These are phyloP conservation scores for Styphnolobium japonicum DNA, from an alignment of 306 rosid species.

Conservation along the genomic window DNA sequence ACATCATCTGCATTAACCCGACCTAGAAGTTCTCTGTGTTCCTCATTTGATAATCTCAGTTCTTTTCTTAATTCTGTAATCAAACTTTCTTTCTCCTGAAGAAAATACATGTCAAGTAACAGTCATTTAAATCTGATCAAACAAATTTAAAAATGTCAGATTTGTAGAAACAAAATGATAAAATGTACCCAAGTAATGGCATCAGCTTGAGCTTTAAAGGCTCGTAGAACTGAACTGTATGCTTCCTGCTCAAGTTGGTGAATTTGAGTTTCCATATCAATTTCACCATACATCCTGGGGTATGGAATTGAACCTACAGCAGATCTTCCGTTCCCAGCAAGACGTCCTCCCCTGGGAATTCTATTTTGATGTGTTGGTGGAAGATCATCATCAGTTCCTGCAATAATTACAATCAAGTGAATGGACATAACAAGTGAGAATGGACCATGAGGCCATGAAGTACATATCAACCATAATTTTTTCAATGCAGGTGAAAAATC, in stretches of 20 bases:
- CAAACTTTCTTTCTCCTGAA: conserved; percentile 93
- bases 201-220: conserved; percentile 99
- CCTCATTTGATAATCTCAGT: conserved; percentile 87
- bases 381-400: conserved; percentile 94
- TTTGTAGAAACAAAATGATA: conserved; percentile 34
- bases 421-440: background rate
- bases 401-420: conserved; percentile 4
- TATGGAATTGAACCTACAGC: conserved; percentile 73
- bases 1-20: conserved; percentile 91
- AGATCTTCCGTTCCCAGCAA: conserved; percentile 84
- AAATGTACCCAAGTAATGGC: conserved; percentile 90
- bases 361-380: conserved; percentile 83
- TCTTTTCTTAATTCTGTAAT: conserved; percentile 92
- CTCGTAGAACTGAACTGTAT: conserved; percentile 95
- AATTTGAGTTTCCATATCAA: conserved; percentile 91
- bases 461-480: conserved; percentile 8
- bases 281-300: conserved; percentile 80
- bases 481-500: background rate
- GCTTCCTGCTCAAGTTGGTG: conserved; percentile 98
- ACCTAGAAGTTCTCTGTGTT: conserved; percentile 89
- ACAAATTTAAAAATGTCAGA: conserved; percentile 34
- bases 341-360: conserved; percentile 81
- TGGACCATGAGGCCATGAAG: background rate
- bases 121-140: conserved; percentile 59
- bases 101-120: conserved; percentile 54